phyloP scores from a whole-genome alignment of 1,284 basidiomycete genomes.

The Trichosporon asahii region DNA sequence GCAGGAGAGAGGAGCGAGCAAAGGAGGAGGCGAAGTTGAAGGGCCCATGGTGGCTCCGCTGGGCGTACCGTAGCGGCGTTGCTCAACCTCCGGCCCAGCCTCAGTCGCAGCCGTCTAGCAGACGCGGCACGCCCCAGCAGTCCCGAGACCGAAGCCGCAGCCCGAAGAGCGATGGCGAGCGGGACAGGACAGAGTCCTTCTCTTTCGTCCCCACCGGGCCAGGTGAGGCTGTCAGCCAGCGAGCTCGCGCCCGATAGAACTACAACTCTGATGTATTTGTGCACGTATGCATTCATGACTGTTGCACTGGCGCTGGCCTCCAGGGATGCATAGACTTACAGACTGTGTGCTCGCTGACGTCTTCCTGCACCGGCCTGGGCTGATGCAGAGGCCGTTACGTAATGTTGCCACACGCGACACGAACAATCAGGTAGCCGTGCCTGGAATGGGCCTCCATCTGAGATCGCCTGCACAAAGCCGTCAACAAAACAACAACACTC shows the following conservation, averaged over 20 bases:
- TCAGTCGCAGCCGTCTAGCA: background rate
- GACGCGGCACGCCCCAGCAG: background rate
- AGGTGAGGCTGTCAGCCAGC: slow-evolving; percentile 17
- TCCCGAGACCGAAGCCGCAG: background rate
- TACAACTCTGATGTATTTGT: background rate
- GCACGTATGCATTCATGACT: background rate
- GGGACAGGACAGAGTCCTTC: slow-evolving; percentile 23
- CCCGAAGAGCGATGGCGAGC: background rate
- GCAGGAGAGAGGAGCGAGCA: slow-evolving; percentile 64
- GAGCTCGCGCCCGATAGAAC: background rate
- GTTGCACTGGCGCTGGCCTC: background rate
- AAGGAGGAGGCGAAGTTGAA: slow-evolving; percentile 33
- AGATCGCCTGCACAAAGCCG: background rate
- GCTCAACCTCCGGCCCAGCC: background rate
- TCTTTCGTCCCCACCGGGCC: slow-evolving; percentile 18
- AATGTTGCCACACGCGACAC: background rate
- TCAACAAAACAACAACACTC: background rate
- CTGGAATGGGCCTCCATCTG: background rate
- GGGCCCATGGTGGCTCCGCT: slow-evolving; percentile 24
- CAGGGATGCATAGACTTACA: background rate
- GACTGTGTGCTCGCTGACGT: background rate
- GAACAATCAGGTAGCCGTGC: background rate
- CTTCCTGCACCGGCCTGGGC: background rate
- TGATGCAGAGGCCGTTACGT: background rate
- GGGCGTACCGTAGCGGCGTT: background rate